phyloP scores from a whole-genome alignment of 306 rosid species.

The Sindora glabra region DNA sequence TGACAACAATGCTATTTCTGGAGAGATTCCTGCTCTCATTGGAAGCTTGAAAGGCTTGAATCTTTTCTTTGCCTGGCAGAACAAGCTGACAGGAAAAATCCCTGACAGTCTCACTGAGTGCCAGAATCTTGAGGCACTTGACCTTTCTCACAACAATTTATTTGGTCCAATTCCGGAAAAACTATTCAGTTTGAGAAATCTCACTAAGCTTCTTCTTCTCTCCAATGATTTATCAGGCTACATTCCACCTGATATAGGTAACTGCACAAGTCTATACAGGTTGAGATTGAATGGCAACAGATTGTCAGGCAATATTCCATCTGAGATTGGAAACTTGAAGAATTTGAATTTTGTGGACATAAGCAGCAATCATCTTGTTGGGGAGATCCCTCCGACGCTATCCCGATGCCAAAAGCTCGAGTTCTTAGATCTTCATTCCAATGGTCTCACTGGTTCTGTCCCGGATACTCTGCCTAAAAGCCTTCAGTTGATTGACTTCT shows the following conservation, averaged over 20 bases:
- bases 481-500: constrained; percentile 61
- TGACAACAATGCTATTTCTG: constrained; percentile 70
- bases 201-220: constrained; percentile 60
- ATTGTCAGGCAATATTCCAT: constrained; percentile 60
- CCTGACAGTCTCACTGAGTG: constrained; percentile 69
- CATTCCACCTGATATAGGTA: constrained; percentile 72
- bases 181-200: constrained; percentile 49
- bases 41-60: constrained; percentile 68
- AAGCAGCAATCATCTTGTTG: constrained; percentile 56
- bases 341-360: constrained; percentile 53
- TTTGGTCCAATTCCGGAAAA: constrained; percentile 58
- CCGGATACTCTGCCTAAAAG: constrained; percentile 67
- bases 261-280: constrained; percentile 64
- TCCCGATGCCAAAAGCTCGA: constrained; percentile 59
- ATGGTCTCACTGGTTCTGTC: constrained; percentile 55
- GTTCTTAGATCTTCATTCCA: constrained; percentile 80
- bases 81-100: constrained; percentile 59
- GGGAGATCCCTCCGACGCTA: constrained; percentile 61
- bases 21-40: constrained; percentile 54
- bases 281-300: constrained; percentile 55
- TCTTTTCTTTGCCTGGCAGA: constrained; percentile 69
- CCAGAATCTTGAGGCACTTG: constrained; percentile 57
- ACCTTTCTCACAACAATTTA: constrained; percentile 62
- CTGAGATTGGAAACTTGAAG: constrained; percentile 62
- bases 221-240: constrained; percentile 71